Evolutionary conservation across 306 rosid genomes (phyloP).

Genomic region (Ceratonia siliqua): DNA sequence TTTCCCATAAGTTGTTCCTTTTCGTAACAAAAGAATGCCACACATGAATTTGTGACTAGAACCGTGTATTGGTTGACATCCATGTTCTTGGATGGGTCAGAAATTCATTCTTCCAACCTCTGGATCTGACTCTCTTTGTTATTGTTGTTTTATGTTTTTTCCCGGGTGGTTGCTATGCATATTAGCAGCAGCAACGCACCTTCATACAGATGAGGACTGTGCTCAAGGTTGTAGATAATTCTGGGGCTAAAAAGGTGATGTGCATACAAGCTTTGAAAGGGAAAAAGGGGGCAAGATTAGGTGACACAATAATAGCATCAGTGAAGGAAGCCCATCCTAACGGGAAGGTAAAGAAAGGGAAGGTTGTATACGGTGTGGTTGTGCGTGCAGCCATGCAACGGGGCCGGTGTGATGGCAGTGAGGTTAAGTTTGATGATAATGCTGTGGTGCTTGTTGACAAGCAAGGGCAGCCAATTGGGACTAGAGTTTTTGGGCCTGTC

Average conservation of each 20-base stretch:
- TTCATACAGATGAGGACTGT: conserved; percentile 94
- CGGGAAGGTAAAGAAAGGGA: conserved; percentile 79
- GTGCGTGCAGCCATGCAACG: conserved; percentile 75
- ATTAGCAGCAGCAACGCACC: conserved; percentile 69
- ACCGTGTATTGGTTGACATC: neutral
- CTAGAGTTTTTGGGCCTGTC: conserved; percentile 88
- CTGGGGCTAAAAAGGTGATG: conserved; percentile 88
- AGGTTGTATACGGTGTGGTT: conserved; percentile 68
- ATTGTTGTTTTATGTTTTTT: neutral
- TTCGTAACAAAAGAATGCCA: neutral
- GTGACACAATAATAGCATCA: conserved; percentile 87
- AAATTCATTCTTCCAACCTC: neutral
- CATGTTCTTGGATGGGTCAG: neutral
- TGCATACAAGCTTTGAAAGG: conserved; percentile 90
- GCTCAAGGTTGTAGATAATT: conserved; percentile 91
- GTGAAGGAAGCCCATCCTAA: conserved; percentile 93
- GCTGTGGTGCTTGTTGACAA: conserved; percentile 86
- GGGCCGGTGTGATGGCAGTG: conserved; percentile 88
- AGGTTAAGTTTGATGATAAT: conserved; percentile 86
- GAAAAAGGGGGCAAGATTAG: conserved; percentile 86
- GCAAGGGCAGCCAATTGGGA: conserved; percentile 94
- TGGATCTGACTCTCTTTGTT: neutral
- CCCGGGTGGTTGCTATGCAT: neutral
- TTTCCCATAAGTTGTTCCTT: neutral
- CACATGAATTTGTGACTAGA: neutral